A percentile compares a stretch with the other conserved stretches of the same genome.
phyloP scores from a whole-genome alignment of 169 alveolate genomes.

The Perkinsus marinus region DNA sequence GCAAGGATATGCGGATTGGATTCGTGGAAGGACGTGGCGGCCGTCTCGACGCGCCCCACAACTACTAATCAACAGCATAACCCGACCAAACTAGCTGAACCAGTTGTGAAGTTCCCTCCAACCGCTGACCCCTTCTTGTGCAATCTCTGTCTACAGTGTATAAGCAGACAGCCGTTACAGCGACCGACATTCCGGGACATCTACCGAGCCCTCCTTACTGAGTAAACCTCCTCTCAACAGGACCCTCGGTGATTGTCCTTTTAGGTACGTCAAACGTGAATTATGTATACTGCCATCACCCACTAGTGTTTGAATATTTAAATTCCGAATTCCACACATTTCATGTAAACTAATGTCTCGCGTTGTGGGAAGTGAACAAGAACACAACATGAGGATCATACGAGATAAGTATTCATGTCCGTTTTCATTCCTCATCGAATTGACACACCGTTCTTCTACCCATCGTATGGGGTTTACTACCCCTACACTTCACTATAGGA shows the following conservation, averaged over 20 bases:
- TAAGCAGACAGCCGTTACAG: not conserved
- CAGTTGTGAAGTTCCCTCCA: not conserved
- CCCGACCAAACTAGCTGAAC: not conserved
- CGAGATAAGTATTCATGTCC: too few relatives aligned
- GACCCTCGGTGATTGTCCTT: not conserved
- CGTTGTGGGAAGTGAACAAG: too few relatives aligned
- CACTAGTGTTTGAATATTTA: not conserved
- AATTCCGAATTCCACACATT: too few relatives aligned
- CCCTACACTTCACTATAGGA: not conserved
- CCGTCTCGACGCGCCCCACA: not conserved
- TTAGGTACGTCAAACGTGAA: not conserved
- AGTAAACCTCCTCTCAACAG: not conserved
- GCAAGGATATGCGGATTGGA: constrained; percentile 13
- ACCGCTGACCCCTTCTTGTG: not conserved
- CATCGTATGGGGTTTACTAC: not conserved
- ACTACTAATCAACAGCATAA: not conserved
- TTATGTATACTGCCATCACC: not conserved
- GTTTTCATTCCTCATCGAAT: too few relatives aligned
- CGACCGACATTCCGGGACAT: not conserved
- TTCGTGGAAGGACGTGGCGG: constrained; percentile 5
- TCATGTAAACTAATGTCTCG: too few relatives aligned
- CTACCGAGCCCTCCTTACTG: not conserved
- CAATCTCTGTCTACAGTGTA: not conserved
- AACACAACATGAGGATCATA: too few relatives aligned
- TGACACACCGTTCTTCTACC: too few relatives aligned